These are phyloP conservation scores for Chrysochromulina tobinii DNA, from an alignment of 78 protist genomes.

Conservation along the genomic window DNA sequence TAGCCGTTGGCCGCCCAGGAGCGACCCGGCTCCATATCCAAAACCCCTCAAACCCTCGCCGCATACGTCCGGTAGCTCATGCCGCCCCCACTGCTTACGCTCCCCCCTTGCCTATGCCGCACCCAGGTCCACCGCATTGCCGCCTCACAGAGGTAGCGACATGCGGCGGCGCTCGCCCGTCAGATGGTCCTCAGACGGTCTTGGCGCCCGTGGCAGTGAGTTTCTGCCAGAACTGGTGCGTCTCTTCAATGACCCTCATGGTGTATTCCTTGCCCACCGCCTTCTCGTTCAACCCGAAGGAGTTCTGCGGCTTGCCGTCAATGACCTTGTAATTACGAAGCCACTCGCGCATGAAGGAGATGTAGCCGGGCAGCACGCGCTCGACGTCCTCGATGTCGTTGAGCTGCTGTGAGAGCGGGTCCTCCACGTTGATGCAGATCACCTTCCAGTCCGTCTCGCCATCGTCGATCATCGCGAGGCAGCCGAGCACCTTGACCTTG, in stretches of 20 bases:
- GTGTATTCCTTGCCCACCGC: conserved; percentile 27
- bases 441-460: conserved; percentile 95
- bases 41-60: too few species aligned
- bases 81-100: too few species aligned
- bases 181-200: background rate
- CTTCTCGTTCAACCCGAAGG: conserved; percentile 77
- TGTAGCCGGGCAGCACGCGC: background rate
- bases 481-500: conserved; percentile 68
- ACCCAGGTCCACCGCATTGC: too few species aligned
- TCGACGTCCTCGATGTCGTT: conserved; percentile 56
- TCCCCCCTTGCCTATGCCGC: too few species aligned
- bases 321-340: conserved; percentile 88
- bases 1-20: too few species aligned
- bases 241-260: background rate
- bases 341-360: conserved; percentile 60
- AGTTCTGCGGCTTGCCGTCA: conserved; percentile 93
- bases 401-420: conserved; percentile 73
- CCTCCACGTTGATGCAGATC: conserved; percentile 73
- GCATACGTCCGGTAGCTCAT: too few species aligned
- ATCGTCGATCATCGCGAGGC: conserved; percentile 85
- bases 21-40: too few species aligned
- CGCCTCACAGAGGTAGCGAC: too few species aligned
- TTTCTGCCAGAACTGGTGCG: background rate
- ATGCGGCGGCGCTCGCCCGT: too few species aligned
- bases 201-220: background rate